Base-by-base conservation (phyloP, 768 basidiomycete genomes). In the Xerocomellus amylosporus region DNA sequence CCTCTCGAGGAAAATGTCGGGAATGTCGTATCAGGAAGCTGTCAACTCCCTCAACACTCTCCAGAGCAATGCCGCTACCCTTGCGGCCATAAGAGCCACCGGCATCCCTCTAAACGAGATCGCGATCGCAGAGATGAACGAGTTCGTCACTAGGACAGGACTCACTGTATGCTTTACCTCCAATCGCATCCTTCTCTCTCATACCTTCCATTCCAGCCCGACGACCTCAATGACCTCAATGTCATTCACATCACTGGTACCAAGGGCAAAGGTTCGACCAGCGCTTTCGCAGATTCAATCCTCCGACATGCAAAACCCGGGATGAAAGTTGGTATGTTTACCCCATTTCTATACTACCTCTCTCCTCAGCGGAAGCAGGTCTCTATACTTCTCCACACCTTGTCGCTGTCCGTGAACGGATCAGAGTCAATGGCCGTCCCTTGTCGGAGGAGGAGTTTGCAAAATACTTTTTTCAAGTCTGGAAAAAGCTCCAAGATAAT, bases 221-320 rank as follows among this genome's bases (percentile, higher is more conserved):
- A 83, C 53, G 87, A 95, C 58, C 79, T 99, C 40, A 94, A 98
- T 67, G 73, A 74, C 22, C 77, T 99, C 50, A 96, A 98, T 70
- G 93, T 96, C 53, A 83, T 98, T 44, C 96, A 99, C 75, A 85
- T 99, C 60, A 95, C 96, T 9, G 96, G 96, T 4, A 98, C 97
- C 5, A 99, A 99, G 73, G 96, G 96, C 33, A 99, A 99, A 70
- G 96, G 96, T 8, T 98, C 96, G 4, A 94, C 97, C 1, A 92
- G 90, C 59, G 96, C 97, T 8, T 98, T 98, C 64, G 82, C 84
- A 5, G 88, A 93, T 63, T 90, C 89, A 10, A 86, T 98, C 49
- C 75, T 98, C 46, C 82, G 91, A n/a, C 78, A 81, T 55, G 72
- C 79, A n/a, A 80, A 74, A 59, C 87, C 94, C 8, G 73, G 78